phyloP scores from a whole-genome alignment of 129 eudicot genomes.

The Solidago caesia region DNA sequence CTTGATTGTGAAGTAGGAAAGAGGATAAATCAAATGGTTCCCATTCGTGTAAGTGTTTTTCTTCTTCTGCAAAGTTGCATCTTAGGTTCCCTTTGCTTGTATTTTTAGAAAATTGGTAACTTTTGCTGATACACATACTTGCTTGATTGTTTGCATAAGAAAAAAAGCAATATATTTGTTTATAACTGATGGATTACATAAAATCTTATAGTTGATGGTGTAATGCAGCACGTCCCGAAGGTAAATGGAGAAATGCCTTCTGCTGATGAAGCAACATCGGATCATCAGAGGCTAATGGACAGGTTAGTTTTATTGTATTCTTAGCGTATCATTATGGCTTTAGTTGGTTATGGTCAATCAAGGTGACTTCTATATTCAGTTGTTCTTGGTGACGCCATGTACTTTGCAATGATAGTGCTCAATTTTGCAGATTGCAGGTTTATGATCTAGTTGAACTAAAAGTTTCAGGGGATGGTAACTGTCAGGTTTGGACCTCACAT shows the following conservation, averaged over 20 bases:
- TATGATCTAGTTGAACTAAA: conserved; percentile 79
- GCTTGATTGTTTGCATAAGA: background rate
- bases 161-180: background rate
- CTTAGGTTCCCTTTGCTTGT: background rate
- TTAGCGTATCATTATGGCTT: background rate
- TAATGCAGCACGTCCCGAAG: conserved; percentile 83
- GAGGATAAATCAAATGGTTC: conserved; percentile 65
- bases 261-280: conserved; percentile 64
- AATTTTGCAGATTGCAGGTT: conserved; percentile 49
- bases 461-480: conserved; percentile 87
- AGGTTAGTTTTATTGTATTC: conserved; percentile 34
- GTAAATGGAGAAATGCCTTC: conserved; percentile 80
- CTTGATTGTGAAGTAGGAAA: conserved; percentile 84
- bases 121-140: conserved; percentile 7
- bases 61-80: background rate
- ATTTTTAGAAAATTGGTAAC: background rate
- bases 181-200: background rate
- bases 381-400: conserved; percentile 14
- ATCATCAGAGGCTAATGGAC: conserved; percentile 72
- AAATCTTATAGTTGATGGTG: conserved; percentile 14
- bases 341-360: conserved; percentile 6
- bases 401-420: background rate
- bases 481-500: conserved; percentile 61
- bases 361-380: background rate
- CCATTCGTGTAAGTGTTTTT: conserved; percentile 63